Evolutionary conservation across 192 early-diverging fungal species (phyloP).

Genomic region (Rhizophagus clarus): DNA sequence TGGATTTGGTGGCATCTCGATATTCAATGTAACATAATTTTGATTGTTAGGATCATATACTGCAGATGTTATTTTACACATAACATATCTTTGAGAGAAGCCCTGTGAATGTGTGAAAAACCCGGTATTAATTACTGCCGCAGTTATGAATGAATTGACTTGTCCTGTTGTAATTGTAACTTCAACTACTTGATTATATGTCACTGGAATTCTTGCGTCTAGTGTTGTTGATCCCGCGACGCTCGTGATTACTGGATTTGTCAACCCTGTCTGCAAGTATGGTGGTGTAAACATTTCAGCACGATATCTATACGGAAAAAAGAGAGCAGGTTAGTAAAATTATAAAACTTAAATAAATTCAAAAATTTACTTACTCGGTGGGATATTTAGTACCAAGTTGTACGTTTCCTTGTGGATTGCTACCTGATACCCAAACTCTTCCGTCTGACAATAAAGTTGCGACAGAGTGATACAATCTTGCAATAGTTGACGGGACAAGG

Average conservation of each 20-base stretch:
- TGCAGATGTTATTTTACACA: slow-evolving; percentile 8
- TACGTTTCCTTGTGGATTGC: slow-evolving; percentile 39
- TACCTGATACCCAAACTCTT: slow-evolving; percentile 43
- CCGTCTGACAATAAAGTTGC: slow-evolving; percentile 48
- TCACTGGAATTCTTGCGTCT: neutral
- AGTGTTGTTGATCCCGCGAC: neutral
- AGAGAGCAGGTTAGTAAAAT: slow-evolving; percentile 27
- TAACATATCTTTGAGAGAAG: slow-evolving; percentile 51
- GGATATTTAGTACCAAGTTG: slow-evolving; percentile 32
- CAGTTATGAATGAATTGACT: slow-evolving; percentile 37
- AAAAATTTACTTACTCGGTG: slow-evolving; percentile 44
- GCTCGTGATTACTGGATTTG: neutral
- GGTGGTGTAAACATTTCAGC: slow-evolving; percentile 57
- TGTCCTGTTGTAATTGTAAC: neutral
- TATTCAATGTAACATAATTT: slow-evolving; percentile 28
- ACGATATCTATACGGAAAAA: slow-evolving; percentile 46
- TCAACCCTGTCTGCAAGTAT: slow-evolving; percentile 34
- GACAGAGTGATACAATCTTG: slow-evolving; percentile 65
- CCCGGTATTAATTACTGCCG: slow-evolving; percentile 48
- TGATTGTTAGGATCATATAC: neutral
- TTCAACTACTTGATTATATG: slow-evolving; percentile 34
- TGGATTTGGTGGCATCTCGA: slow-evolving; percentile 52
- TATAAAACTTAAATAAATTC: too few relatives aligned
- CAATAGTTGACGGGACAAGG: slow-evolving; percentile 37
- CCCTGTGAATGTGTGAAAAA: slow-evolving; percentile 59